These are phyloP conservation scores for Leishmania arabica DNA, from an alignment of 208 protist genomes.

Conservation along the genomic window DNA sequence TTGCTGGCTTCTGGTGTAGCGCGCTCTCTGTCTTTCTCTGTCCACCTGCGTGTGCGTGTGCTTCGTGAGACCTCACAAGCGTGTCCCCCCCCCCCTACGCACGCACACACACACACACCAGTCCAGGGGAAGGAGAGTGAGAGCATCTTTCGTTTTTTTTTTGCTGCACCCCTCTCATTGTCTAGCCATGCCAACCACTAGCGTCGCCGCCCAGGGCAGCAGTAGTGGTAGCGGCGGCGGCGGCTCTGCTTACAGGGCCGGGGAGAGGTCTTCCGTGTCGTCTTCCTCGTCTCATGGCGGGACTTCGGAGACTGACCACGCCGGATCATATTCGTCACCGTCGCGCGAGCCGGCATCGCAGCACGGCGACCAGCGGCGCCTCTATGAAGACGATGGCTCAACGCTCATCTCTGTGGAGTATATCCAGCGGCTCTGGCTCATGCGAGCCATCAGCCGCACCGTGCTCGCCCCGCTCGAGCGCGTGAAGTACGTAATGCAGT, in stretches of 20 bases:
- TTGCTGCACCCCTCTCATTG: background rate
- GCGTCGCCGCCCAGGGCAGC: background rate
- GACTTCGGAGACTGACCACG: background rate
- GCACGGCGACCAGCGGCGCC: background rate
- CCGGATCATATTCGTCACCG: background rate
- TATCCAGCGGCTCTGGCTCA: slow-evolving; percentile 58
- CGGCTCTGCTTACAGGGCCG: background rate
- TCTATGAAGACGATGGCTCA: slow-evolving; percentile 11
- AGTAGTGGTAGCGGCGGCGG: slow-evolving; percentile 5
- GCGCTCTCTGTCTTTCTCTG: background rate
- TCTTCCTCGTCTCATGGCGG: background rate
- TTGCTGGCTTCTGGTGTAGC: background rate
- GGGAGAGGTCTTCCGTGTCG: background rate
- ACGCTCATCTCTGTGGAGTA: slow-evolving; percentile 56
- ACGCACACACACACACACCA: no score
- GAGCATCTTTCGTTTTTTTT: background rate
- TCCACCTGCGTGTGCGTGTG: background rate
- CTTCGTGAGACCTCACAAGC: background rate
- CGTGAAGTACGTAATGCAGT: slow-evolving; percentile 87
- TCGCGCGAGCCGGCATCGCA: background rate
- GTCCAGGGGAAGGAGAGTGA: background rate
- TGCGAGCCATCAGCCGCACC: slow-evolving; percentile 49
- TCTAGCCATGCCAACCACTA: slow-evolving; percentile 6
- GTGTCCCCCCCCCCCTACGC: background rate
- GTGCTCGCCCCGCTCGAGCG: slow-evolving; percentile 78